Evolutionary conservation across 1,139 yeast genomes (phyloP).

Genomic region (Debaryomyces robertsiae): DNA sequence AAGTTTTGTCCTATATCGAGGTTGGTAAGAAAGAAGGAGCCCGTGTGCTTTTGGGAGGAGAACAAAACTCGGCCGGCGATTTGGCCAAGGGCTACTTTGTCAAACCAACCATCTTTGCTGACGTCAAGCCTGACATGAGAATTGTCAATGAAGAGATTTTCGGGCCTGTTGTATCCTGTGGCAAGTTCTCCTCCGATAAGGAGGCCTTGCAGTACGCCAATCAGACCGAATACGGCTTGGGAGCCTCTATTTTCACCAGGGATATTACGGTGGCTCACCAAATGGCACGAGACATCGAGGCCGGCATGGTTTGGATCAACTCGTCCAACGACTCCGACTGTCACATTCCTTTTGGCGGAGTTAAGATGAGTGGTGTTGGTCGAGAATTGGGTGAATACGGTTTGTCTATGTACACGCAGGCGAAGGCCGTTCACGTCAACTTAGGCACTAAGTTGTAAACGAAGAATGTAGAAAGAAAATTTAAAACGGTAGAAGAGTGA

Average conservation of each 20-base stretch:
- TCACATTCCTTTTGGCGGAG: slow-evolving; percentile 79
- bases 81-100: slow-evolving; percentile 50
- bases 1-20: slow-evolving; percentile 53
- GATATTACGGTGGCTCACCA: slow-evolving; percentile 48
- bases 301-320: slow-evolving; percentile 62
- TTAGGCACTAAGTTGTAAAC: slow-evolving; percentile 37
- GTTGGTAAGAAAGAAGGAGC: slow-evolving; percentile 62
- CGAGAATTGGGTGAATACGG: slow-evolving; percentile 89
- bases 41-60: slow-evolving; percentile 49
- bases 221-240: slow-evolving; percentile 57
- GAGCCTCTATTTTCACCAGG: slow-evolving; percentile 79
- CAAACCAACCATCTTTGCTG: slow-evolving; percentile 58
- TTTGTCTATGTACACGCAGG: slow-evolving; percentile 71
- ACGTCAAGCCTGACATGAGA: slow-evolving; percentile 53
- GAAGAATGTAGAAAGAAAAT: too few relatives aligned
- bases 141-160: slow-evolving; percentile 61
- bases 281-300: slow-evolving; percentile 46
- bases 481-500: too few relatives aligned
- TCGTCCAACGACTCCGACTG: slow-evolving; percentile 78
- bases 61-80: slow-evolving; percentile 37
- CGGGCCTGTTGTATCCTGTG: slow-evolving; percentile 60
- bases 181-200: slow-evolving; percentile 54
- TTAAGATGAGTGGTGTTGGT: slow-evolving; percentile 82
- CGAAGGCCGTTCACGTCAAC: slow-evolving; percentile 78
- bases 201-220: slow-evolving; percentile 55